A percentile compares a stretch with the other conserved stretches of the same genome.
phyloP scores from a whole-genome alignment of 78 protist genomes.

The Pigoraptor vietnamica region DNA sequence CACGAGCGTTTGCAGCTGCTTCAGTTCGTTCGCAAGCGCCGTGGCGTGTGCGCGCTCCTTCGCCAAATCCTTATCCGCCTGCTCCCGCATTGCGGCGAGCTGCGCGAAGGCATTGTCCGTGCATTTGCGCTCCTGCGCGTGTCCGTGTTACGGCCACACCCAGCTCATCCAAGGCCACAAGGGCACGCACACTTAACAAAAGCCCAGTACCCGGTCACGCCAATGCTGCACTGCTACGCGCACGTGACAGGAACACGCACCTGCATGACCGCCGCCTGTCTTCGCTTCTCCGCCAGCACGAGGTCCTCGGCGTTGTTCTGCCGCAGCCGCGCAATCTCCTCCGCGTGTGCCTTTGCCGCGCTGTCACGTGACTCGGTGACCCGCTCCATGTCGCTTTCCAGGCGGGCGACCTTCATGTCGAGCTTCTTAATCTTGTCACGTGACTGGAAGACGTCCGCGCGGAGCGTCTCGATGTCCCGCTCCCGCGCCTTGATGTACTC shows the following conservation, averaged over 20 bases:
- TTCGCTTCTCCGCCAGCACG: background rate
- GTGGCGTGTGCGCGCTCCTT: background rate
- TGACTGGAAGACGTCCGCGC: background rate
- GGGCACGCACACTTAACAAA: too few relatives aligned
- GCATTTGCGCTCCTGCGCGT: background rate
- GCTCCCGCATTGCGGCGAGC: background rate
- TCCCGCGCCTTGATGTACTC: background rate
- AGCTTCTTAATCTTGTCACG: background rate
- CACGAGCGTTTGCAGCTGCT: background rate
- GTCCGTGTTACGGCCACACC: too few relatives aligned
- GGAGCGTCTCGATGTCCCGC: background rate
- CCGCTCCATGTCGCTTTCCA: background rate
- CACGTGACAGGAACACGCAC: too few relatives aligned
- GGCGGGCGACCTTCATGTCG: background rate
- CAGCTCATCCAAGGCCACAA: too few relatives aligned
- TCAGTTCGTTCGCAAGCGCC: background rate
- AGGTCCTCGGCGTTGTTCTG: background rate
- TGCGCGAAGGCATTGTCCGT: background rate
- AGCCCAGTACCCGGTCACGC: too few relatives aligned
- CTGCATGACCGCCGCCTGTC: background rate
- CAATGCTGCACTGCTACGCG: too few relatives aligned
- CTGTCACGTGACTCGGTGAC: background rate
- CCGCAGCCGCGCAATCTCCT: background rate
- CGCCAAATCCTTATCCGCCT: background rate
- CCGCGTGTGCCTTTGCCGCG: background rate